Percentiles rank a stretch among this genome's conserved stretches.
These are phyloP conservation scores for Entomortierella chlamydospora DNA, from an alignment of 192 early-diverging fungal species.

Conservation along the genomic window DNA sequence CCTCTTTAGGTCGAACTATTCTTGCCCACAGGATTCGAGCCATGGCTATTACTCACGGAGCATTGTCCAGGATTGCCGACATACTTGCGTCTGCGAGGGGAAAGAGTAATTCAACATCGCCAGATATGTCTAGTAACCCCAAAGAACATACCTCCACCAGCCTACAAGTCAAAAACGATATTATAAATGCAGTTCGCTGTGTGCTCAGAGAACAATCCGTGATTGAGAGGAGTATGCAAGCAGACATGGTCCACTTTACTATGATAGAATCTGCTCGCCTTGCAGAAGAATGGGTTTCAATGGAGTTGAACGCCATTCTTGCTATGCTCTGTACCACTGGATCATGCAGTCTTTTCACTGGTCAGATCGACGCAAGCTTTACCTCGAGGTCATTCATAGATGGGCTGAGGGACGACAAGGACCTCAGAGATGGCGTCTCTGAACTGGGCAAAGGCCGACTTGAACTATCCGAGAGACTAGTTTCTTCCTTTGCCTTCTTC, in stretches of 20 bases:
- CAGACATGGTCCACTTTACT: slow-evolving; percentile 22
- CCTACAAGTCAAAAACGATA: neutral
- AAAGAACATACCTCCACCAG: neutral
- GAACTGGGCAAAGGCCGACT: slow-evolving; percentile 7
- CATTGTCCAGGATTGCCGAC: slow-evolving; percentile 13
- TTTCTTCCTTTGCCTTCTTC: slow-evolving; percentile 28
- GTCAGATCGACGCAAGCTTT: slow-evolving; percentile 6
- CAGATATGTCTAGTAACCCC: neutral
- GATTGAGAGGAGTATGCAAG: slow-evolving; percentile 11
- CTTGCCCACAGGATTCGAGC: slow-evolving; percentile 23
- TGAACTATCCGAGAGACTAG: slow-evolving; percentile 17
- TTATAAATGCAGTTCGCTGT: neutral
- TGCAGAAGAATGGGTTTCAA: slow-evolving; percentile 25
- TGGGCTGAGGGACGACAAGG: neutral
- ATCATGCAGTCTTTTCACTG: slow-evolving; percentile 7
- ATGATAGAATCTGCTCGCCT: slow-evolving; percentile 4
- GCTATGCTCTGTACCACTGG: slow-evolving; percentile 21
- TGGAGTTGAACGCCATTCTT: slow-evolving; percentile 10
- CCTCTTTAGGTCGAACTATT: slow-evolving; percentile 15
- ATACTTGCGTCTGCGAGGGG: neutral
- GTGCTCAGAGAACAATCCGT: slow-evolving; percentile 1
- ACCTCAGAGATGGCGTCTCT: neutral
- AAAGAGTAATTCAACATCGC: neutral
- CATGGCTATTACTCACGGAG: slow-evolving; percentile 13
- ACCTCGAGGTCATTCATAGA: slow-evolving; percentile 16